A percentile compares a stretch with the other conserved stretches of the same genome.
Conservation (phyloP, 1,284 basidiomycete genomes). For the Moesziomyces sp. region DNA sequence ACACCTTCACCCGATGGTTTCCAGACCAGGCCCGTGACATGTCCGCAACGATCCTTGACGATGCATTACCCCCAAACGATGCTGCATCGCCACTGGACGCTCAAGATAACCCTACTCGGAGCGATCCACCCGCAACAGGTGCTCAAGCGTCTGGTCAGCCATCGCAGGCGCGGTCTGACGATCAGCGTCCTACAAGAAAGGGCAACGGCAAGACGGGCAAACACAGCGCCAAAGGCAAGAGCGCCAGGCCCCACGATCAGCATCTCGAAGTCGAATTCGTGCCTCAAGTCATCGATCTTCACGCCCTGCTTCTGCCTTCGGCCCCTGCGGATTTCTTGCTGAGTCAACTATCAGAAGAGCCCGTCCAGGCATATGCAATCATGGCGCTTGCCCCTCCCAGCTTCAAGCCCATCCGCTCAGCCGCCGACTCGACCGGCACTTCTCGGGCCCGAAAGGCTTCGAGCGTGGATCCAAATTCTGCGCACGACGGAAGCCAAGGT, state of each 20-base stretch:
- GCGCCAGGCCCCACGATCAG: slow-evolving; percentile 8
- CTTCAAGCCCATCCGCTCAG: slow-evolving; percentile 1
- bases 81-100: not conserved
- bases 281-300: slow-evolving; percentile 5
- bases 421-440: too few species aligned
- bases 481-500: not conserved
- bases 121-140: not conserved
- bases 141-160: not conserved
- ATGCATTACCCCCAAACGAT: too few species aligned
- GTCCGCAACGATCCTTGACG: too few species aligned
- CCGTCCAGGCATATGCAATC: slow-evolving; percentile 20
- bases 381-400: slow-evolving; percentile 28
- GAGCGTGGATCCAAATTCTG: too few species aligned
- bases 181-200: slow-evolving; percentile 1
- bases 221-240: not conserved
- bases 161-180: not conserved
- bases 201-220: slow-evolving; percentile 10
- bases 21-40: not conserved
- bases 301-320: too few species aligned
- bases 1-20: slow-evolving; percentile 21
- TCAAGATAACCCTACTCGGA: not conserved
- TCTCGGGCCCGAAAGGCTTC: too few species aligned
- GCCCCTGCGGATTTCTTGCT: too few species aligned
- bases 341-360: not conserved
- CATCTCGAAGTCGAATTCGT: slow-evolving; percentile 43